These are phyloP conservation scores for Alternaria novae-zelandiae DNA, from an alignment of 2,329 filamentous ascomycete species.

Conservation along the genomic window DNA sequence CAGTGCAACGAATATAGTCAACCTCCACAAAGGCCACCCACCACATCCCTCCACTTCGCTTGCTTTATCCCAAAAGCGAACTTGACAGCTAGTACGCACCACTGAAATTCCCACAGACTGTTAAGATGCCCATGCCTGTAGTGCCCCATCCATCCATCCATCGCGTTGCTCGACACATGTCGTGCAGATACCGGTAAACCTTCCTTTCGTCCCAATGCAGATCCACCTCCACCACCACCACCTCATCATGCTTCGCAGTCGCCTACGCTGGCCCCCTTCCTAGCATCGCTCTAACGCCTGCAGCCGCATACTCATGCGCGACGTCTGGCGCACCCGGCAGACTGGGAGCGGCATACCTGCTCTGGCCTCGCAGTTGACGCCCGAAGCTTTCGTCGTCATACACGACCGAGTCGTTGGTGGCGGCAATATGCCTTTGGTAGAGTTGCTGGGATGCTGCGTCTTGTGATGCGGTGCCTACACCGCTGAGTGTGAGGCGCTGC, in stretches of 20 bases:
- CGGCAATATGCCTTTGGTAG: conserved; percentile 64
- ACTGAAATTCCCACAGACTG: background rate
- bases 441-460: conserved; percentile 48
- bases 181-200: conserved; percentile 12
- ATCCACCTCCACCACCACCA: background rate
- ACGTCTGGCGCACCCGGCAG: conserved; percentile 3
- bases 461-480: conserved; percentile 40
- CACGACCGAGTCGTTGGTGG: conserved; percentile 61
- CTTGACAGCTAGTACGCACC: background rate
- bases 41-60: background rate
- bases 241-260: conserved; percentile 3
- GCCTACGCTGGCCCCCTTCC: conserved; percentile 35
- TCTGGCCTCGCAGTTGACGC: conserved; percentile 13
- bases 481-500: conserved; percentile 64
- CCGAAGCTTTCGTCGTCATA: conserved; percentile 54
- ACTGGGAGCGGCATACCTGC: conserved; percentile 8
- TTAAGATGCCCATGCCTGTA: conserved; percentile 1
- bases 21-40: background rate
- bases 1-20: background rate
- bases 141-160: conserved; percentile 7
- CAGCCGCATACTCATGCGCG: conserved; percentile 30
- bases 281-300: conserved; percentile 33
- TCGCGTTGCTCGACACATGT: conserved; percentile 11
- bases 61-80: background rate
- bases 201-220: background rate